A percentile compares a stretch with the other conserved stretches of the same genome.
These are phyloP conservation scores for Zygoascus bituminiphila DNA, from an alignment of 805 yeast genomes.

Conservation along the genomic window DNA sequence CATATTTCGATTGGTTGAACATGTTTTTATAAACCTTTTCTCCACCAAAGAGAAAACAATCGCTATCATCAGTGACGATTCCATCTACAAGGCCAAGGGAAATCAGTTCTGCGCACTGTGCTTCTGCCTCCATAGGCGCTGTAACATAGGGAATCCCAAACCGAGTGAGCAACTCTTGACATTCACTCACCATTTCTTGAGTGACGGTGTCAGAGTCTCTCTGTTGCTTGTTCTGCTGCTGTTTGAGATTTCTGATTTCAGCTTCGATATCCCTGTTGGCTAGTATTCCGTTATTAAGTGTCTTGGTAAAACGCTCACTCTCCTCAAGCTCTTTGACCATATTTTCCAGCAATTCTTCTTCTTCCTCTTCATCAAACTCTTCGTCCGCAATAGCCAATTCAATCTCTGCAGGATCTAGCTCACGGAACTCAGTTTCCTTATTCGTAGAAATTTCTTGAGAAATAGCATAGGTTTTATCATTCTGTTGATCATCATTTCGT, in stretches of 20 bases:
- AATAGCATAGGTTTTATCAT: neutral
- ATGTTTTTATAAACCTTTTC: constrained; percentile 73
- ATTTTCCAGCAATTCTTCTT: constrained; percentile 53
- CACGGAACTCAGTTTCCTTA: constrained; percentile 7
- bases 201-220: constrained; percentile 93
- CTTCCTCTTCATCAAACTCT: constrained; percentile 52
- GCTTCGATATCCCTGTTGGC: constrained; percentile 9
- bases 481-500: constrained; percentile 5
- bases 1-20: constrained; percentile 89
- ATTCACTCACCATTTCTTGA: constrained; percentile 74
- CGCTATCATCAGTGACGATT: constrained; percentile 93
- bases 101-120: constrained; percentile 84
- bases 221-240: constrained; percentile 55
- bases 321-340: constrained; percentile 65
- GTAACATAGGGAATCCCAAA: constrained; percentile 94
- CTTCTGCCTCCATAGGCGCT: constrained; percentile 99
- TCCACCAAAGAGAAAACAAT: constrained; percentile 91
- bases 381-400: constrained; percentile 25
- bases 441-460: neutral
- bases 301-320: constrained; percentile 51
- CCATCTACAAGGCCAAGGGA: constrained; percentile 80
- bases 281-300: constrained; percentile 26
- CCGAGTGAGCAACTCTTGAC: constrained; percentile 74
- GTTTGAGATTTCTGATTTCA: constrained; percentile 39
- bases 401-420: constrained; percentile 8